phyloP scores from a whole-genome alignment of 2,329 filamentous ascomycete genomes.

The Diaporthe sp. region DNA sequence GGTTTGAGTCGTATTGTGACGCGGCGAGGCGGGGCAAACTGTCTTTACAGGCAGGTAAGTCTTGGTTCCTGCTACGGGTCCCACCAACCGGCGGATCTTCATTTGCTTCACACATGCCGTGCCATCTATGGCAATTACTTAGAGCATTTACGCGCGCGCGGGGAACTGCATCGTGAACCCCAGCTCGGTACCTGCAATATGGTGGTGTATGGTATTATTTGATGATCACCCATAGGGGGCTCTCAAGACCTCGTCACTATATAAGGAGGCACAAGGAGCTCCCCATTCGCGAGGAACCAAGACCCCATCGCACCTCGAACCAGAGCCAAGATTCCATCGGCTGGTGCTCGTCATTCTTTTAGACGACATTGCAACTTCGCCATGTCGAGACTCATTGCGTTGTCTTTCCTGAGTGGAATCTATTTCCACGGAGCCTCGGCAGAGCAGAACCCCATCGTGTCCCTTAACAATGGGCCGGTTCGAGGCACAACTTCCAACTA shows the following conservation, averaged over 20 bases:
- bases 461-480: constrained; percentile 36
- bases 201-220: not conserved
- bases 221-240: not conserved
- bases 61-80: not conserved
- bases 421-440: not conserved
- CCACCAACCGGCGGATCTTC: not conserved
- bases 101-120: not conserved
- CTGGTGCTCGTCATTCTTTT: not conserved
- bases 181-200: not conserved
- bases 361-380: not conserved
- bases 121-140: not conserved
- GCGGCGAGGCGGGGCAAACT: not conserved
- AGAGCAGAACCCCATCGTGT: constrained; percentile 7
- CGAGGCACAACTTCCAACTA: constrained; percentile 45
- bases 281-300: not conserved
- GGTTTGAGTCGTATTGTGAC: not conserved
- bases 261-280: not conserved
- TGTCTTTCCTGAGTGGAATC: not conserved
- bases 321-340: not conserved
- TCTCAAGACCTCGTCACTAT: not conserved
- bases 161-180: not conserved
- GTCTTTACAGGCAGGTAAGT: not conserved
- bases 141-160: not conserved
- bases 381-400: not conserved
- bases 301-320: not conserved